These are phyloP conservation scores for Nepenthes gracilis DNA, from an alignment of 148 eudicot species.

Conservation along the genomic window DNA sequence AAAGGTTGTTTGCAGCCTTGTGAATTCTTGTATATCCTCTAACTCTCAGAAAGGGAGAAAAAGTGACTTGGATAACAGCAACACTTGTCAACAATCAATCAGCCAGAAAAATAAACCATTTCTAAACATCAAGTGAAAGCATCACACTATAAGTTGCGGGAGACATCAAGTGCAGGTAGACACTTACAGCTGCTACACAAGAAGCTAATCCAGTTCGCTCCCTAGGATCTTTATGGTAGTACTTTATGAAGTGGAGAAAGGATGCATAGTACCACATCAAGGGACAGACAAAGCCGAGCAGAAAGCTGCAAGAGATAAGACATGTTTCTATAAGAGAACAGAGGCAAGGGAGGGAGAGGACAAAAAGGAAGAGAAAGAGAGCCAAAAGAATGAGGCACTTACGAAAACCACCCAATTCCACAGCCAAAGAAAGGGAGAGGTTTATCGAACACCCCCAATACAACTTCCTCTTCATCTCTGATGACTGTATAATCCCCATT, in stretches of 20 bases:
- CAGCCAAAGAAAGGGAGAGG: slow-evolving; percentile 61
- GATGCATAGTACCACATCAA: slow-evolving; percentile 61
- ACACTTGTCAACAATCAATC: too few species aligned
- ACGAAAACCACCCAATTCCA: slow-evolving; percentile 71
- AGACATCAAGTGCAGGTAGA: slow-evolving; percentile 1
- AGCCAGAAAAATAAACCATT: too few species aligned
- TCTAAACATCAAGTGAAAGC: too few species aligned
- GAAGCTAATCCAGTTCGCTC: slow-evolving; percentile 64
- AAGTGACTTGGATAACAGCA: too few species aligned
- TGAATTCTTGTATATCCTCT: too few species aligned
- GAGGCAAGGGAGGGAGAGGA: slow-evolving; percentile 3
- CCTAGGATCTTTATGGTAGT: slow-evolving; percentile 61
- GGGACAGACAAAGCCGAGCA: slow-evolving; percentile 58
- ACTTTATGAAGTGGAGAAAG: slow-evolving; percentile 48
- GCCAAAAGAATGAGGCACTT: slow-evolving; percentile 10
- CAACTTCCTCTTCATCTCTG: slow-evolving; percentile 22
- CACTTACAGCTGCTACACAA: slow-evolving; percentile 54
- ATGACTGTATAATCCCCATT: slow-evolving; percentile 19
- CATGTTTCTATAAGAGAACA: background rate
- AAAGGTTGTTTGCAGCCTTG: too few species aligned
- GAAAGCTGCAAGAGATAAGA: slow-evolving; percentile 27
- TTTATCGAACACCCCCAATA: slow-evolving; percentile 44
- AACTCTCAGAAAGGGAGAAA: too few species aligned
- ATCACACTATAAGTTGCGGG: too few species aligned
- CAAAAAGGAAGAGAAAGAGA: background rate